phyloP scores from a whole-genome alignment of 495 filamentous ascomycete genomes.

The Sordaria brevicollis region DNA sequence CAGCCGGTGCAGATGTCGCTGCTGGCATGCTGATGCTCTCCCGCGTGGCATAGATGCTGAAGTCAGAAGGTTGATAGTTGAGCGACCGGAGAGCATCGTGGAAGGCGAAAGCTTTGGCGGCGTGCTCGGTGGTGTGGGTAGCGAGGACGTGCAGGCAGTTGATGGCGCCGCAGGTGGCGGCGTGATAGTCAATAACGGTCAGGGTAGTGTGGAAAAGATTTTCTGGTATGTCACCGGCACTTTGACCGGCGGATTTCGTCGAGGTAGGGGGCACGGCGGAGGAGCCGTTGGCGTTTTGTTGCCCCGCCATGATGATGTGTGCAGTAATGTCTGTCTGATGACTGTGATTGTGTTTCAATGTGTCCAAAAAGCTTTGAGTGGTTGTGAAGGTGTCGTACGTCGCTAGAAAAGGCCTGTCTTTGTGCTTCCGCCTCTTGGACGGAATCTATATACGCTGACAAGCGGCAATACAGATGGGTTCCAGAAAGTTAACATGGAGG shows the following conservation, averaged over 20 bases:
- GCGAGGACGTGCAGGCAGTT: constrained; percentile 24
- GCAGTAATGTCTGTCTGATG: background rate
- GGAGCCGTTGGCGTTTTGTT: background rate
- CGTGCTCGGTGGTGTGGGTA: constrained; percentile 23
- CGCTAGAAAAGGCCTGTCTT: background rate
- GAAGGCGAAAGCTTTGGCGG: constrained; percentile 25
- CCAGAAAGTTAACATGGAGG: background rate
- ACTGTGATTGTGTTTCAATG: background rate
- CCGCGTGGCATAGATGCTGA: constrained; percentile 16
- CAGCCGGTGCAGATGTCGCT: background rate
- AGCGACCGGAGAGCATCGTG: constrained; percentile 13
- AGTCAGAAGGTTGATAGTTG: constrained; percentile 28
- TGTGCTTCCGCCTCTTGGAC: background rate
- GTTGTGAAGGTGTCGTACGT: background rate
- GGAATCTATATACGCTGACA: background rate
- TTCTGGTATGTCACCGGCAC: constrained; percentile 8
- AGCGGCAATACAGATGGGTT: background rate
- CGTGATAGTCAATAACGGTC: constrained; percentile 24
- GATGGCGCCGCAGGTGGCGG: constrained; percentile 21
- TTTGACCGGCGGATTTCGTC: background rate
- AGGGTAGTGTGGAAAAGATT: constrained; percentile 30
- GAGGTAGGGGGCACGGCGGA: background rate
- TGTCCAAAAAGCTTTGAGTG: too few relatives aligned
- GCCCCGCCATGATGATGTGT: background rate
- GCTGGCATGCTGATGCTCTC: background rate